Evolutionary conservation across 345 rosid species (phyloP).

Genomic region (Populus euphratica): DNA sequence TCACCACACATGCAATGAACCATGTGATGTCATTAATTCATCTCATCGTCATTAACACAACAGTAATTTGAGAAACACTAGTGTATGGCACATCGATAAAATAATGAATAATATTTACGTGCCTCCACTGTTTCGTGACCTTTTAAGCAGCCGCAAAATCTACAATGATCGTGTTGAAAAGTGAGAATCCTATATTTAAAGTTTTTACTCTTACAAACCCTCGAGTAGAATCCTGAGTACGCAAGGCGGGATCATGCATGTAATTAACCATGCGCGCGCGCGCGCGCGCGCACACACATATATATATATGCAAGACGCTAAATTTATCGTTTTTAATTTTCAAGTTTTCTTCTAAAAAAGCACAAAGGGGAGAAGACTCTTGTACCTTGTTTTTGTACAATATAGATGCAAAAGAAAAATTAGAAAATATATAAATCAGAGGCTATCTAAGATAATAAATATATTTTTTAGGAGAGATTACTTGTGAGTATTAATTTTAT

Average conservation of each 20-base stretch:
- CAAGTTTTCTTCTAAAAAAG: neutral
- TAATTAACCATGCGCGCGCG: neutral
- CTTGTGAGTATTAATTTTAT: neutral
- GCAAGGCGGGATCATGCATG: neutral
- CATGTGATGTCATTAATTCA: neutral
- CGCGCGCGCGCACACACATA: too few species aligned
- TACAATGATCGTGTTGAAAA: neutral
- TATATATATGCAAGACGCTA: neutral
- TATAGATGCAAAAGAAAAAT: neutral
- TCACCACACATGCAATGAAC: neutral
- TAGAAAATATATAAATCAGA: too few species aligned
- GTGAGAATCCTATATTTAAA: neutral
- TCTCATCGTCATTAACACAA: neutral
- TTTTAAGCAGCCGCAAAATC: neutral
- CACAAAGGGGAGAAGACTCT: neutral
- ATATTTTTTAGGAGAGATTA: neutral
- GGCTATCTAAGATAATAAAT: too few species aligned
- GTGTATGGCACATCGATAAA: neutral
- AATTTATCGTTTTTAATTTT: neutral
- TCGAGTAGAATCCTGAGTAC: neutral
- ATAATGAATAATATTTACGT: neutral
- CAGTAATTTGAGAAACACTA: neutral
- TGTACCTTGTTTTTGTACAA: neutral
- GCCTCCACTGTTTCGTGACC: slow-evolving; percentile 3
- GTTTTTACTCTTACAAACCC: neutral